Conservation (phyloP, 176 grass and related monocot species). For the Cenchrus purpureus region DNA sequence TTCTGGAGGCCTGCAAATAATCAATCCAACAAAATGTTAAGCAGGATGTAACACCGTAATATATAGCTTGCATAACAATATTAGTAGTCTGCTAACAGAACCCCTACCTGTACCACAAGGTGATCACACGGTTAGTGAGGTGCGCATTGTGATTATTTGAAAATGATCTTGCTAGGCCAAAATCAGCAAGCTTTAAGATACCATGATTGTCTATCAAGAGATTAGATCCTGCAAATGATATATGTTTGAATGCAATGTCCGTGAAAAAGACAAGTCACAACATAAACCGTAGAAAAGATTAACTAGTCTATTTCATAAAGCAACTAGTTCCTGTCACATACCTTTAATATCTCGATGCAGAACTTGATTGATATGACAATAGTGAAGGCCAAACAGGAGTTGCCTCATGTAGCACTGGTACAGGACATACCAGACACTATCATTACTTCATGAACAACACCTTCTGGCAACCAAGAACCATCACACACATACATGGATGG, state of each 20-base stretch:
- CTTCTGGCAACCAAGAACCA: conserved; percentile 39
- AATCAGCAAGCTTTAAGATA: conserved; percentile 96
- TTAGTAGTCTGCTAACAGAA: conserved; percentile 33
- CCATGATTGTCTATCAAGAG: conserved; percentile 98
- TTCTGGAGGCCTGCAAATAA: conserved; percentile 82
- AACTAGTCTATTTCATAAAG: background rate
- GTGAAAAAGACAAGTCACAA: background rate
- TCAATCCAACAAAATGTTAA: conserved; percentile 33
- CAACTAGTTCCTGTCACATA: conserved; percentile 15
- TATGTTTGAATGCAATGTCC: background rate
- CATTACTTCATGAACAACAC: conserved; percentile 31
- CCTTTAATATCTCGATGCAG: conserved; percentile 98
- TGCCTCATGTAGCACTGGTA: conserved; percentile 88
- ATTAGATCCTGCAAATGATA: conserved; percentile 69
- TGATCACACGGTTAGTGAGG: conserved; percentile 94
- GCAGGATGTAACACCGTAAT: background rate
- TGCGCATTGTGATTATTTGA: conserved; percentile 80
- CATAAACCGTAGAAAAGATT: background rate
- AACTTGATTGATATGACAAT: conserved; percentile 92
- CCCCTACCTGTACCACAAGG: conserved; percentile 88
- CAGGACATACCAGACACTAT: conserved; percentile 35
- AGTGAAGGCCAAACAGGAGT: conserved; percentile 84
- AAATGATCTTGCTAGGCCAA: conserved; percentile 89
- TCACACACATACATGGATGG: conserved; percentile 24
- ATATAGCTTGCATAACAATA: conserved; percentile 18